Percentiles rank a stretch among this genome's conserved stretches.
Evolutionary conservation across 163 green algal species (phyloP).

Genomic region (Coccomyxa subellipsoidea): DNA sequence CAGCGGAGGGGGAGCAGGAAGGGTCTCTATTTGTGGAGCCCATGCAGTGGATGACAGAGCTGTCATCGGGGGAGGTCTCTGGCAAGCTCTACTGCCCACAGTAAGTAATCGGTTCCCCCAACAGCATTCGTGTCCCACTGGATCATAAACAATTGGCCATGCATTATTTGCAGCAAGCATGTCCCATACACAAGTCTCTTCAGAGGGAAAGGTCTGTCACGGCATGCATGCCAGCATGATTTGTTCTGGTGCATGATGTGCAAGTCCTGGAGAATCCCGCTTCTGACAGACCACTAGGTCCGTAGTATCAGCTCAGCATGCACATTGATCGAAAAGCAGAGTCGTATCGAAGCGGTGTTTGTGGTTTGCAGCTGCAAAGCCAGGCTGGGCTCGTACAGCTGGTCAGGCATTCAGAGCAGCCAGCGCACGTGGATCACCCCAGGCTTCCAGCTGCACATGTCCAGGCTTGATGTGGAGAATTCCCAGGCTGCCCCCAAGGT

Average conservation of each 20-base stretch:
- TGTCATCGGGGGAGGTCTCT: conserved; percentile 42
- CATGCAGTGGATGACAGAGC: conserved; percentile 75
- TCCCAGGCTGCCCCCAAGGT: neutral
- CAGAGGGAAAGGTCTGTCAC: too few species aligned
- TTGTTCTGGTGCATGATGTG: too few species aligned
- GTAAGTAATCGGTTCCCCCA: too few species aligned
- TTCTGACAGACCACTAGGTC: too few species aligned
- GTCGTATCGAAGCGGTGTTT: neutral
- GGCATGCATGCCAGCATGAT: too few species aligned
- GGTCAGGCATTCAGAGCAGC: conserved; percentile 76
- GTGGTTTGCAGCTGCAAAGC: conserved; percentile 48
- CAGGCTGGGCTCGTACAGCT: conserved; percentile 83
- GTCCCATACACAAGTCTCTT: too few species aligned
- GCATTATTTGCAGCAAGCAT: too few species aligned
- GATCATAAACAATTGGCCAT: too few species aligned
- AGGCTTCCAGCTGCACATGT: conserved; percentile 76
- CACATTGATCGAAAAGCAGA: neutral
- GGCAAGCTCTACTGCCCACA: conserved; percentile 88
- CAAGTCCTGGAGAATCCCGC: too few species aligned
- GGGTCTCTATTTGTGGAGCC: conserved; percentile 73
- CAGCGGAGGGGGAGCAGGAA: neutral
- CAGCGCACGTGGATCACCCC: conserved; percentile 71
- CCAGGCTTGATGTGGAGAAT: conserved; percentile 57
- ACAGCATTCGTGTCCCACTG: too few species aligned
- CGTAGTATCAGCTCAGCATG: too few species aligned